Evolutionary conservation across 768 basidiomycete genomes (phyloP).

Genomic region (Mycena amicta): DNA sequence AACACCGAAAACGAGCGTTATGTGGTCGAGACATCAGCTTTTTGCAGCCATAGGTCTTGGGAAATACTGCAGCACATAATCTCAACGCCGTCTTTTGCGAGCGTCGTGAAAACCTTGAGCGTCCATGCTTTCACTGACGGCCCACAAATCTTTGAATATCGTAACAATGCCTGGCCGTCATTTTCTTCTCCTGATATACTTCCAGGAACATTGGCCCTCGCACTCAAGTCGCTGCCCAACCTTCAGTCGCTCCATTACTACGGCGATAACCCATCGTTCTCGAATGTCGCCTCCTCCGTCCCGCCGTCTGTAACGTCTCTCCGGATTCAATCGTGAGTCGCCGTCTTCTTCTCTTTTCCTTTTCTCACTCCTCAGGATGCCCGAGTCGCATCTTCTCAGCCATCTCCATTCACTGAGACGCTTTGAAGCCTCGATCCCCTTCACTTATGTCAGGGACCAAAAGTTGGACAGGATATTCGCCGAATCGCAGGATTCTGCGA

Average conservation of each 20-base stretch:
- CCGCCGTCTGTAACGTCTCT: conserved; percentile 32
- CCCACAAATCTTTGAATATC: conserved; percentile 38
- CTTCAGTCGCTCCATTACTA: conserved; percentile 42
- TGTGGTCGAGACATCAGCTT: conserved; percentile 30
- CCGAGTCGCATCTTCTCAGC: conserved; percentile 27
- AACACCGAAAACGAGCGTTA: conserved; percentile 33
- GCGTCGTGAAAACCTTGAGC: conserved; percentile 37
- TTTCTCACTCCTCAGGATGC: conserved; percentile 22
- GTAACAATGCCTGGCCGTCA: conserved; percentile 22
- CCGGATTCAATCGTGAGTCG: conserved; percentile 35
- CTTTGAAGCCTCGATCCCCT: conserved; percentile 35
- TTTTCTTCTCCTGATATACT: conserved; percentile 4
- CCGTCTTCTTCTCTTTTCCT: conserved; percentile 2
- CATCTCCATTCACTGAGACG: conserved; percentile 29
- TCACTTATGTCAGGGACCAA: conserved; percentile 31
- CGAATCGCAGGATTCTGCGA: conserved; percentile 11
- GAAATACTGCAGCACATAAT: conserved; percentile 41
- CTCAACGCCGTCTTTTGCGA: conserved; percentile 36
- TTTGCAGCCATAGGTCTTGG: conserved; percentile 41
- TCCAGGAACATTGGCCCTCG: conserved; percentile 38
- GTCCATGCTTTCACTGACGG: conserved; percentile 39
- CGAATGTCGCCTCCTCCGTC: conserved; percentile 32
- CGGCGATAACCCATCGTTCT: conserved; percentile 34
- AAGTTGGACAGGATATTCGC: conserved; percentile 18
- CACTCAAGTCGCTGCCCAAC: conserved; percentile 32